phyloP scores from a whole-genome alignment of 345 rosid genomes.

The Brassica carinata region DNA sequence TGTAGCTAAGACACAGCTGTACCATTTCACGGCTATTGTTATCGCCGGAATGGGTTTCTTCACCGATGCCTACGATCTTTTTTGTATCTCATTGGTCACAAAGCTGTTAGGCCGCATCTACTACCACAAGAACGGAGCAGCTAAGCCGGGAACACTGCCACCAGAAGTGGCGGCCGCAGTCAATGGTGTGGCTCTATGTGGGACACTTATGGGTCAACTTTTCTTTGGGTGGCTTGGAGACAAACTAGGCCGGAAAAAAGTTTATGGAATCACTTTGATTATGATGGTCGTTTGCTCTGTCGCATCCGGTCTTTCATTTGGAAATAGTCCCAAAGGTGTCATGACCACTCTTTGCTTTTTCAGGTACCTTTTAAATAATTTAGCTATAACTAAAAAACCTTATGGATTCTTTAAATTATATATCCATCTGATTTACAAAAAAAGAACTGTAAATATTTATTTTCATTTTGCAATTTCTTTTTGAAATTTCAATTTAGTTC shows the following conservation, averaged over 20 bases:
- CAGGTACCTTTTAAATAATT: conserved; percentile 33
- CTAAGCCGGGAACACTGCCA: conserved; percentile 50
- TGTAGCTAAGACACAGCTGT: conserved; percentile 38
- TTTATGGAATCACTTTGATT: conserved; percentile 60
- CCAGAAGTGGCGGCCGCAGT: conserved; percentile 54
- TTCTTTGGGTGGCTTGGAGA: conserved; percentile 68
- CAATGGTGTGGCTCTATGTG: conserved; percentile 59
- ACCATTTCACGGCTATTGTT: conserved; percentile 41
- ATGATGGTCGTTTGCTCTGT: conserved; percentile 54
- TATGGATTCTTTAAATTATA: background rate
- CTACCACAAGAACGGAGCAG: conserved; percentile 28
- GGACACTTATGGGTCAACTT: conserved; percentile 59
- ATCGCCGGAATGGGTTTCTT: conserved; percentile 49
- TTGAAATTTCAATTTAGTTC: background rate
- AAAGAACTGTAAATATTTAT: background rate
- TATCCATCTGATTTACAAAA: background rate
- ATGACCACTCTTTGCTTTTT: conserved; percentile 61
- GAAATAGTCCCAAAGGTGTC: conserved; percentile 41
- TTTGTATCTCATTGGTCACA: conserved; percentile 40
- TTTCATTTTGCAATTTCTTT: background rate
- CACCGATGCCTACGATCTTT: conserved; percentile 45
- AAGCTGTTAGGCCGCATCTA: conserved; percentile 43
- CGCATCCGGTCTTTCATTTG: conserved; percentile 59
- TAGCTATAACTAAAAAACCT: background rate
- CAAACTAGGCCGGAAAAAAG: conserved; percentile 53